These are phyloP conservation scores for Betula pendula DNA, from an alignment of 306 rosid genomes.

Conservation along the genomic window DNA sequence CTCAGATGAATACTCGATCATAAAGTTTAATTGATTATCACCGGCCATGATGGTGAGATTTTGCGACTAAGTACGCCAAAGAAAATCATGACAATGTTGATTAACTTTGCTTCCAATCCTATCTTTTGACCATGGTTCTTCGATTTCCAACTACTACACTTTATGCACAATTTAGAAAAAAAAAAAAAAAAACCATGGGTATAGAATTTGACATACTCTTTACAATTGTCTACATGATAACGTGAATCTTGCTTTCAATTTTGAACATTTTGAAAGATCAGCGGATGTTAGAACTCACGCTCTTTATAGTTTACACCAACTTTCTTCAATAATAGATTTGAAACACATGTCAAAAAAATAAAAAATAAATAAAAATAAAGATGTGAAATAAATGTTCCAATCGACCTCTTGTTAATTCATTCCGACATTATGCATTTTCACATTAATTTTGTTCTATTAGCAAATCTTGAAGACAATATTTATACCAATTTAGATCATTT, in stretches of 20 bases:
- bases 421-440: too few species aligned
- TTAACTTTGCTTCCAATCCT: neutral
- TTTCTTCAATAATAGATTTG: neutral
- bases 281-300: neutral
- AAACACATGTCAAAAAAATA: too few species aligned
- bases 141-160: neutral
- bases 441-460: too few species aligned
- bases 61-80: too few species aligned
- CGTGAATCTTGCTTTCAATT: neutral
- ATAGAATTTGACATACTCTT: neutral
- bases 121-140: neutral
- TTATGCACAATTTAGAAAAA: neutral
- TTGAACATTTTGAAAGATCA: neutral
- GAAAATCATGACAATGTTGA: neutral
- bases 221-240: neutral
- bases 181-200: neutral
- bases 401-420: too few species aligned
- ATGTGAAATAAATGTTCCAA: too few species aligned
- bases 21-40: too few species aligned
- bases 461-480: too few species aligned
- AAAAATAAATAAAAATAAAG: too few species aligned
- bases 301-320: neutral
- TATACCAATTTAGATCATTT: too few species aligned
- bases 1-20: too few species aligned
- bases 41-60: too few species aligned